Conservation (phyloP, 2,329 filamentous ascomycete species). For the Pseudogymnoascus sp. region DNA sequence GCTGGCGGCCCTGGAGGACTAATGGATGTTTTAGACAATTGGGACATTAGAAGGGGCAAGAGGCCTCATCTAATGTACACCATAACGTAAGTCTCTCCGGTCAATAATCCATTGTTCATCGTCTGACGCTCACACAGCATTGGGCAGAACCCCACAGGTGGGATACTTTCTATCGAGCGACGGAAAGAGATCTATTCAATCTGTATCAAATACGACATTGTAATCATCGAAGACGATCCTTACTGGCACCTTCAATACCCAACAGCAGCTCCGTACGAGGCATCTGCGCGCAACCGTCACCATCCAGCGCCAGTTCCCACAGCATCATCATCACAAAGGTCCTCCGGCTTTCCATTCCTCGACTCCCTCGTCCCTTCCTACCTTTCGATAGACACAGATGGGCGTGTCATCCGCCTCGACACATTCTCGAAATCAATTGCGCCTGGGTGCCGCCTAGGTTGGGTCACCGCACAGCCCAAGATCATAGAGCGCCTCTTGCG, state of each 20-base stretch:
- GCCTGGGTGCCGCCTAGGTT: conserved; percentile 81
- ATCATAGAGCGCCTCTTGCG: conserved; percentile 65
- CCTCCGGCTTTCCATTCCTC: conserved; percentile 66
- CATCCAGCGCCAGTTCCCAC: conserved; percentile 8
- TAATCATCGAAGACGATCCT: conserved; percentile 90
- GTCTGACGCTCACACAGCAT: conserved; percentile 41
- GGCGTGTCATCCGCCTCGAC: conserved; percentile 80
- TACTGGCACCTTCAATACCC: conserved; percentile 95
- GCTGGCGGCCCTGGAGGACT: conserved; percentile 64
- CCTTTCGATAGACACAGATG: conserved; percentile 71
- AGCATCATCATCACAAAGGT: conserved; percentile 30
- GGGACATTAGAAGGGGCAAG: conserved; percentile 66
- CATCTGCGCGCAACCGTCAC: conserved; percentile 20
- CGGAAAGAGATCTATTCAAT: conserved; percentile 72
- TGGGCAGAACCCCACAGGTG: conserved; percentile 82
- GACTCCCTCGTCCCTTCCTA: conserved; percentile 80
- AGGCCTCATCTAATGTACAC: conserved; percentile 83
- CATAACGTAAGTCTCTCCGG: conserved; percentile 58
- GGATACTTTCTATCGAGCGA: conserved; percentile 63
- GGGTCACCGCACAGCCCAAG: conserved; percentile 77
- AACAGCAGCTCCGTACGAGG: conserved; percentile 45
- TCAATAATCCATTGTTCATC: neutral
- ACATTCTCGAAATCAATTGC: conserved; percentile 92
- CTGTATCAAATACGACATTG: conserved; percentile 75
- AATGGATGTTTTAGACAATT: conserved; percentile 69